Evolutionary conservation across 1,139 yeast species (phyloP).

Genomic region (Yamadazyma mexicana): DNA sequence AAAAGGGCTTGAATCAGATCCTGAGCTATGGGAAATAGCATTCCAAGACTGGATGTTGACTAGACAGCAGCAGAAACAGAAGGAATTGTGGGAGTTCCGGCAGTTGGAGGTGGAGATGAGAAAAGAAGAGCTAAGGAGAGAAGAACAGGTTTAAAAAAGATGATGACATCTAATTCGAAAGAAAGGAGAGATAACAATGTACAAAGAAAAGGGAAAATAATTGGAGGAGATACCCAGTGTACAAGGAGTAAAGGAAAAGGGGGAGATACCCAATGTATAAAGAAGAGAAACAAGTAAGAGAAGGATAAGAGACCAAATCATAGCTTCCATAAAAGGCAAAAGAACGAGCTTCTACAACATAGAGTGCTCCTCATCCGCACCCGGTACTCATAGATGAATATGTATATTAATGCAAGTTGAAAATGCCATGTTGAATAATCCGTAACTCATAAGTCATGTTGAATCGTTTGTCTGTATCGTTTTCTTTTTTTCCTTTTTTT

Average conservation of each 20-base stretch:
- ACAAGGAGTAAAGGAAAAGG: too few species aligned
- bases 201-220: neutral
- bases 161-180: too few species aligned
- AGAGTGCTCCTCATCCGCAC: too few species aligned
- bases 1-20: slow-evolving; percentile 5
- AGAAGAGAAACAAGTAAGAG: neutral
- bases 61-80: slow-evolving; percentile 13
- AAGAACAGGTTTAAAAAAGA: neutral
- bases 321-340: too few species aligned
- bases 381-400: too few species aligned
- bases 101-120: slow-evolving; percentile 18
- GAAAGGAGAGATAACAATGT: neutral
- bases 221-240: too few species aligned
- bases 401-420: slow-evolving; percentile 1
- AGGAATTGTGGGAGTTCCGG: slow-evolving; percentile 16
- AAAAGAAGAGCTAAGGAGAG: neutral
- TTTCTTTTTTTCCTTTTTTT: too few species aligned
- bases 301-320: neutral
- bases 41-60: slow-evolving; percentile 19
- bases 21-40: slow-evolving; percentile 15
- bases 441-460: too few species aligned
- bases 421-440: too few species aligned
- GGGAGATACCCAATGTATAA: too few species aligned
- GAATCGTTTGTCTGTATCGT: too few species aligned
- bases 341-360: too few species aligned